These are phyloP conservation scores for Pseudoscleropodium purum DNA, from an alignment of 225 moss, liverwort and hornwort genomes.

Conservation along the genomic window DNA sequence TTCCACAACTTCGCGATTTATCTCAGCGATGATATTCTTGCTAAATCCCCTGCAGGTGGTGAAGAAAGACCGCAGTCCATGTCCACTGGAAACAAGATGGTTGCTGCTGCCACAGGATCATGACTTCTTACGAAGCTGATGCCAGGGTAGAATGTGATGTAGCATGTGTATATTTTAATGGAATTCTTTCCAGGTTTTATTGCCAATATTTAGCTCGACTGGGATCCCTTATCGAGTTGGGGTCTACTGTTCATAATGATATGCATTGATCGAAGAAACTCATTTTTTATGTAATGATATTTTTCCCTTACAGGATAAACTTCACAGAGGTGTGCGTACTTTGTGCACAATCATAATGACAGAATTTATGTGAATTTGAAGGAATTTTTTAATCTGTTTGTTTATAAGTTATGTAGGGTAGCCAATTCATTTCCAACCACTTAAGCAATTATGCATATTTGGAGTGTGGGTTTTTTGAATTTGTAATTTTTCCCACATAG, in stretches of 20 bases:
- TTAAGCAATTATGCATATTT: too few relatives aligned
- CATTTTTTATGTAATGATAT: background rate
- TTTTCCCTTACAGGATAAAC: background rate
- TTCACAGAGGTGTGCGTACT: background rate
- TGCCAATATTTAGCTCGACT: background rate
- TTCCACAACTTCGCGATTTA: constrained; percentile 38
- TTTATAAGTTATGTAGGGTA: background rate
- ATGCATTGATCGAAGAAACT: background rate
- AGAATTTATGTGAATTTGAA: background rate
- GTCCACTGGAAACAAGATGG: background rate
- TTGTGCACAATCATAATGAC: background rate
- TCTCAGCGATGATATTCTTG: constrained; percentile 10
- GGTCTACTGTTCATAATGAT: background rate
- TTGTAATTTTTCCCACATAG: too few relatives aligned
- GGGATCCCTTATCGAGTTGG: background rate
- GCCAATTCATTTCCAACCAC: too few relatives aligned
- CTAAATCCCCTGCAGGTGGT: background rate
- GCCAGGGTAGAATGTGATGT: background rate
- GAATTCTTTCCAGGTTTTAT: background rate
- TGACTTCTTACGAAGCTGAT: background rate
- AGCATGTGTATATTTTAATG: background rate
- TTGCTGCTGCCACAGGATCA: background rate
- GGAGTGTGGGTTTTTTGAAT: too few relatives aligned
- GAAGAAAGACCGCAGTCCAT: background rate
- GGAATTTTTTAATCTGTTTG: background rate